Evolutionary conservation across 164 flowering plant genomes (phyloP).

Genomic region (Taxillus chinensis): DNA sequence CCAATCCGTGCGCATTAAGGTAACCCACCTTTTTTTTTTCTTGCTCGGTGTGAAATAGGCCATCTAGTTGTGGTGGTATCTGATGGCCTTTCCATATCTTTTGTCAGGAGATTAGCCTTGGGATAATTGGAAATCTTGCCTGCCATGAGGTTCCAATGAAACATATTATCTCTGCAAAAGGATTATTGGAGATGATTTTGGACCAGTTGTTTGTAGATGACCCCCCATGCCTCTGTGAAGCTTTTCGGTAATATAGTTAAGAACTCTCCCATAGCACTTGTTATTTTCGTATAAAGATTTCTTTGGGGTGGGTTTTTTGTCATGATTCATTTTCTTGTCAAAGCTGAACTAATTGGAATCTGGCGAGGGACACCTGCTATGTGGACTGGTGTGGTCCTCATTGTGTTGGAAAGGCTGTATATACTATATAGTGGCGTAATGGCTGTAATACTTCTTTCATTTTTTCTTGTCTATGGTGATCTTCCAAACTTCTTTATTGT

Average conservation of each 20-base stretch:
- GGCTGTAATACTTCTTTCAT: no score
- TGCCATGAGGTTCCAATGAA: slow-evolving; percentile 73
- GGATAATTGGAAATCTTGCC: slow-evolving; percentile 81
- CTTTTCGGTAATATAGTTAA: slow-evolving; percentile 41
- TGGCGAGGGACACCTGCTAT: no score
- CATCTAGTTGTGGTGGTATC: neutral
- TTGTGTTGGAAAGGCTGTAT: no score
- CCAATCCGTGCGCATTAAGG: slow-evolving; percentile 52
- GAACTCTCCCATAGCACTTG: neutral
- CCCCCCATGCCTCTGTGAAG: slow-evolving; percentile 67
- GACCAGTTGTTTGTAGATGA: slow-evolving; percentile 76
- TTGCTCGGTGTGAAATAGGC: neutral
- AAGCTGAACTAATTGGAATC: no score
- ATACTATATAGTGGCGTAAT: no score
- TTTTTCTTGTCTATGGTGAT: no score
- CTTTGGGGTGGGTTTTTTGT: no score
- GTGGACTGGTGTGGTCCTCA: no score
- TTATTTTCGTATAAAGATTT: no score
- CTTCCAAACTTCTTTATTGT: no score
- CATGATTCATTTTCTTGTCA: no score
- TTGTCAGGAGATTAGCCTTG: slow-evolving; percentile 82
- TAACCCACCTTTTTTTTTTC: slow-evolving; percentile 19
- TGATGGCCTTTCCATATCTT: slow-evolving; percentile 1
- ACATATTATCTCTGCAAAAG: slow-evolving; percentile 34
- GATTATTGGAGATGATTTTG: slow-evolving; percentile 44